These are phyloP conservation scores for Xerocomus potaroensis DNA, from an alignment of 768 basidiomycete genomes.

Conservation along the genomic window DNA sequence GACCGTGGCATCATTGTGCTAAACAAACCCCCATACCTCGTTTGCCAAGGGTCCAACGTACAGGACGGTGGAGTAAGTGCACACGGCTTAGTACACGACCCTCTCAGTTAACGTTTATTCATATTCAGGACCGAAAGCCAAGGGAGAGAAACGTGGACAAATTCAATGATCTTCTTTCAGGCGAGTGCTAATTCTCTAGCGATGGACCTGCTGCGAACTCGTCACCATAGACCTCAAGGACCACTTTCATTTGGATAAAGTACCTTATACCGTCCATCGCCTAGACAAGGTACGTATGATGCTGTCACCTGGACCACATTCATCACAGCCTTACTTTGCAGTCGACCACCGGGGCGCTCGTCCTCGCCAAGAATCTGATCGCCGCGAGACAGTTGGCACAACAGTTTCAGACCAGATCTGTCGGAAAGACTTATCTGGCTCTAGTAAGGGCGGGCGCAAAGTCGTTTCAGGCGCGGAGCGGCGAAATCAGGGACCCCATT, in stretches of 20 bases:
- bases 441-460: constrained; percentile 51
- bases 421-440: constrained; percentile 62
- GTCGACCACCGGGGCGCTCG: constrained; percentile 60
- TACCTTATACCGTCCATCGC: constrained; percentile 56
- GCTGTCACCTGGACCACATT: neutral
- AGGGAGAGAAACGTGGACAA: constrained; percentile 27
- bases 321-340: constrained; percentile 21
- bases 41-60: constrained; percentile 43
- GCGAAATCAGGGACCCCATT: constrained; percentile 44
- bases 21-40: constrained; percentile 57
- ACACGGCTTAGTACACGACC: constrained; percentile 1
- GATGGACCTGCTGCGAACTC: constrained; percentile 1
- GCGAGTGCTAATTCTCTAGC: constrained; percentile 19
- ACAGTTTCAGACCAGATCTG: constrained; percentile 47
- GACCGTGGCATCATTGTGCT: constrained; percentile 52
- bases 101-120: constrained; percentile 2
- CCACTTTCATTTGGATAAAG: constrained; percentile 29
- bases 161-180: constrained; percentile 36
- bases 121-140: constrained; percentile 15
- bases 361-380: constrained; percentile 45
- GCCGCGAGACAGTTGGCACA: constrained; percentile 46
- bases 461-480: constrained; percentile 37
- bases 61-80: constrained; percentile 21
- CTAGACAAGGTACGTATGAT: constrained; percentile 53
- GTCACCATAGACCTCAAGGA: constrained; percentile 25